Base-by-base conservation (phyloP, 805 yeast genomes). In the Ogataea ramenticola region DNA sequence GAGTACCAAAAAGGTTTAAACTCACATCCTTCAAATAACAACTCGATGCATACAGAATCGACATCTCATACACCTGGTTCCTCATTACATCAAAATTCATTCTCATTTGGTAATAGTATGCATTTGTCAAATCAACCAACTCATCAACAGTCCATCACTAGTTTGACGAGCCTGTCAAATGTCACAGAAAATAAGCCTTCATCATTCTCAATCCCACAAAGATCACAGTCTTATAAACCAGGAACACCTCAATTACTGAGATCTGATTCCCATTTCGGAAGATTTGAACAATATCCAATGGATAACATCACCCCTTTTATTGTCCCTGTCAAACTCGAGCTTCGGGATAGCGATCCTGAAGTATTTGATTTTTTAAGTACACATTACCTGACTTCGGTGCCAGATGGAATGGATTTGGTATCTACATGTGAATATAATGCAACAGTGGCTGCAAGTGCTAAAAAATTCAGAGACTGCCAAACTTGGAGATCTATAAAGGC, bases 351-450 rank as follows among this genome's bases (percentile, higher is more conserved):
- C 44, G 77, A 75, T 43, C 63, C 64, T 0, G 51, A 60, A 0
- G 69, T 66, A 2, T 71, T 81, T 46, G 75, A 68, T 21, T 66
- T 71, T 20, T 60, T 82, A 24, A 67, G 81, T 2, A 61, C 67
- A 17, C 68, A 73, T 51, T 80, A 80, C 53, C 49, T 75, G 31
- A 60, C 72, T 12, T 60, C 67, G 4, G 56, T 73, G 0, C 75
- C 77, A 0, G 73, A 70, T 21, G 78, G 75, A 3, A 68, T 77
- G 53, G 64, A 68, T 24, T 62, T 80, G 15, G 55, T 68, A 14
- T 79, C 80, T 38, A 79, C 72, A 2, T 82, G 86, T 53, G 66
- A 71, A 20, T 62, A 70, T 51, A 84, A 84, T 54, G 74, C 86
- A 0, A 62, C 68, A 16, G 65, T 77, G 9, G 85, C 85, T 0